Evolutionary conservation across 257 asterid species (phyloP), one percentile per base, ranked within the genome.

Genomic region (Eustoma russellianum): DNA sequence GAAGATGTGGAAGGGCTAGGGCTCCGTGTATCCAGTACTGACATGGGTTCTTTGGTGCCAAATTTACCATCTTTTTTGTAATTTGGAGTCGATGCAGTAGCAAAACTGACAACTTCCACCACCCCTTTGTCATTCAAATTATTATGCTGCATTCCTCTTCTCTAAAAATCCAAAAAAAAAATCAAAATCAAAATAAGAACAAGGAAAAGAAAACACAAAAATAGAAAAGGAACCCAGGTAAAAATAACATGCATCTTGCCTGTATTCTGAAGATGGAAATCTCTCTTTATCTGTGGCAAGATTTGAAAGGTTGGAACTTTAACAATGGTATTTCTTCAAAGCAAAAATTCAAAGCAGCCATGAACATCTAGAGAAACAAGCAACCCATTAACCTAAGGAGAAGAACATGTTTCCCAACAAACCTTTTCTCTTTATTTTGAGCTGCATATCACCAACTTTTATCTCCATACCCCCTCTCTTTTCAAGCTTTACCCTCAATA

Each of bases 1-100:
- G 78, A 70, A 9, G 81, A 74, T 49, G 85, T 78, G 41, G 81
- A 80, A 28, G 79, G 82, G 59, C 87, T 79, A 5, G 84, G 88
- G 50, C 88, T 80, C 66, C 78, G 55, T 5, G 77, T 67, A 33
- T 77, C 88, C 69, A 80, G 59, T 49, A 77, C 77, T 64, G 83
- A 77, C 17, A 74, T 62, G 16, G 79, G 83, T 46, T 80, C 88
- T 55, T 69, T 71, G 33, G 59, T 51, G 5, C 69, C 41, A 74
- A 74, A 77, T 59, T 33, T 60, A 10, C 68, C 73, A 52, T 74
- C 72, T 59, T 71, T 78, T 55, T 54, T 72, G 13, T 50, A 48
- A 48, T 55, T 64, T 13, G 55, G 46, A 19, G 76, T 46, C 18
- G 58, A 54, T 59, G 64, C 52, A 70, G 71, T 60, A 50, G 59